Conservation (phyloP, 139 green algal genomes). For the Chlamydomonas sp. region DNA sequence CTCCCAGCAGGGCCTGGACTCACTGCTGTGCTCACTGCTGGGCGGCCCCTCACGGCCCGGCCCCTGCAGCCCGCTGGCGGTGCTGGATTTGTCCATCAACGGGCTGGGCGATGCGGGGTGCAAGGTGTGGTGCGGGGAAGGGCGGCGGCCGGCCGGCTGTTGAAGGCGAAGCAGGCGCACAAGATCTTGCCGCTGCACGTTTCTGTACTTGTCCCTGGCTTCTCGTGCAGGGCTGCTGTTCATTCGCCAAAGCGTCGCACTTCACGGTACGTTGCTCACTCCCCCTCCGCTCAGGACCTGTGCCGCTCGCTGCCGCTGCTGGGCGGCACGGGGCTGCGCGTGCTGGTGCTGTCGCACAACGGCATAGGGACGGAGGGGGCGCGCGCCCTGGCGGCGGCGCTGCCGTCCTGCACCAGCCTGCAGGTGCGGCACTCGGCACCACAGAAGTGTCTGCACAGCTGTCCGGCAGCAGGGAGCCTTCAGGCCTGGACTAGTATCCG, state of each 20-base stretch:
- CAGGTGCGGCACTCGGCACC: neutral
- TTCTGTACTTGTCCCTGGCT: too few relatives aligned
- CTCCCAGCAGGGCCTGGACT: too few relatives aligned
- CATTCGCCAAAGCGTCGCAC: too few relatives aligned
- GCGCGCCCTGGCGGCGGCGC: slow-evolving; percentile 40
- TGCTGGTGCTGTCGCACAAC: slow-evolving; percentile 48
- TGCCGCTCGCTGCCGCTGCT: neutral
- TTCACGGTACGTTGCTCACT: too few relatives aligned
- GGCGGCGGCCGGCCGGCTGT: too few relatives aligned
- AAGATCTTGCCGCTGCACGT: too few relatives aligned
- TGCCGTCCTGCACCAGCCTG: neutral
- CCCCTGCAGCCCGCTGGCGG: neutral
- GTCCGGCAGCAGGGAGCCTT: too few relatives aligned
- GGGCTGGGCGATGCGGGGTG: slow-evolving; percentile 39
- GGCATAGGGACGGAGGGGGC: slow-evolving; percentile 40
- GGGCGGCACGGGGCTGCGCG: neutral
- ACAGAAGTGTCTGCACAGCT: too few relatives aligned
- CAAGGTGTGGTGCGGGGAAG: slow-evolving; percentile 27
- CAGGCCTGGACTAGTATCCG: too few relatives aligned
- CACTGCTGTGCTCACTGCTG: neutral
- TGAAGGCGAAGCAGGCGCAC: too few relatives aligned
- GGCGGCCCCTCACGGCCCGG: neutral
- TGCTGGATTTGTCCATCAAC: slow-evolving; percentile 52
- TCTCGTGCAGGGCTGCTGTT: too few relatives aligned
- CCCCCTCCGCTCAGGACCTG: neutral